Percentiles rank a stretch among this genome's conserved stretches.
phyloP scores from a whole-genome alignment of 2,329 filamentous ascomycete genomes.

The Colletotrichum truncatum region DNA sequence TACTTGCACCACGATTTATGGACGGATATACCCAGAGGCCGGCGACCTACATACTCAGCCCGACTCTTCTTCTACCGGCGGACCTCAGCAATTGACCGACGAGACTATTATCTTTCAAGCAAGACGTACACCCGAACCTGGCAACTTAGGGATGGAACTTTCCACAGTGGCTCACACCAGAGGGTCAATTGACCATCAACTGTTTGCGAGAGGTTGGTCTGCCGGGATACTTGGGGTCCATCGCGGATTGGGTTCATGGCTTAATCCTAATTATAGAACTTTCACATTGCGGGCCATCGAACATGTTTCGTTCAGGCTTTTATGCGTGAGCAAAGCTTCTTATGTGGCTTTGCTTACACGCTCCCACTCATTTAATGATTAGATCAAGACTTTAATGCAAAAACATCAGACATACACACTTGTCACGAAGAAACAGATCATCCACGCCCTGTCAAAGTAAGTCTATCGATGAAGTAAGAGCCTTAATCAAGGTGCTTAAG shows the following conservation, averaged over 20 bases:
- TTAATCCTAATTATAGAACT: constrained; percentile 22
- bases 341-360: not conserved
- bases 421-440: no score
- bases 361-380: not conserved
- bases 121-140: no score
- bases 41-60: constrained; percentile 29
- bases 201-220: not conserved
- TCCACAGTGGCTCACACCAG: no score
- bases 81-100: not conserved
- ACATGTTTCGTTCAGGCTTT: no score
- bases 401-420: no score
- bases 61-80: constrained; percentile 18
- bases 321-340: no score
- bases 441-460: no score
- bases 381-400: not conserved
- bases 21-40: constrained; percentile 29
- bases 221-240: not conserved
- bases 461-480: no score
- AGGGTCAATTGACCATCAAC: no score
- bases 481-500: no score
- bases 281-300: not conserved
- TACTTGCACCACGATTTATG: constrained; percentile 4
- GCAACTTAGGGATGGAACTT: no score
- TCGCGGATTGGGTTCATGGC: not conserved
- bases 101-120: not conserved